These are phyloP conservation scores for Leishmania lainsoni DNA, from an alignment of 208 protist genomes.

Conservation along the genomic window DNA sequence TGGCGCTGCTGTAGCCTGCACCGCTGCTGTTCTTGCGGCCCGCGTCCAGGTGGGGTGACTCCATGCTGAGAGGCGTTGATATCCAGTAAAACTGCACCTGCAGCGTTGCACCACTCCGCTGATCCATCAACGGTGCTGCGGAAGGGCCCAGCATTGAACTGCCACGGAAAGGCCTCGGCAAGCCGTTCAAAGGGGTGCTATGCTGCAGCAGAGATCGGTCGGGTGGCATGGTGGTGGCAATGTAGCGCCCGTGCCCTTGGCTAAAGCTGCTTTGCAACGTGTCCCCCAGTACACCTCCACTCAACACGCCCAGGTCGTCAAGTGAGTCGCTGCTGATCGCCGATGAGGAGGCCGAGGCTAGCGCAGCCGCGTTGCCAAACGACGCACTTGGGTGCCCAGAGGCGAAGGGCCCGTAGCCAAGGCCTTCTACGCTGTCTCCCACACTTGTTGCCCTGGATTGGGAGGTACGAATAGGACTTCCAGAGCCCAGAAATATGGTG, in stretches of 20 bases:
- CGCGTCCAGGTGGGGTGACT: conserved; percentile 7
- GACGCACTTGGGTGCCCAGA: background rate
- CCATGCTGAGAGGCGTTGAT: conserved; percentile 17
- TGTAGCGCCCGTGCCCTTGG: background rate
- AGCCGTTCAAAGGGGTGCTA: background rate
- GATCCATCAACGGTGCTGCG: conserved; percentile 7
- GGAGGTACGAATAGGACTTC: background rate
- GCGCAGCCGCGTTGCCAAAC: background rate
- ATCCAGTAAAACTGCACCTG: conserved; percentile 38
- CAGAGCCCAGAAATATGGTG: conserved; percentile 34
- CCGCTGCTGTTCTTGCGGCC: background rate
- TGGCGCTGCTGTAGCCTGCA: background rate
- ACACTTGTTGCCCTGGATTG: background rate
- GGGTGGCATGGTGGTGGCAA: background rate
- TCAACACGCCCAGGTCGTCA: conserved; percentile 8
- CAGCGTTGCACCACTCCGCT: conserved; percentile 27
- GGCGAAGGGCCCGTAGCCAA: background rate
- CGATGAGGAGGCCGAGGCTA: conserved; percentile 9
- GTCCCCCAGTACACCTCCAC: conserved; percentile 26
- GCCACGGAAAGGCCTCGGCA: background rate
- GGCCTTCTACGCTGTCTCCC: background rate
- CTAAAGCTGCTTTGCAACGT: conserved; percentile 35
- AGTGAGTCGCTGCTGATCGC: conserved; percentile 23
- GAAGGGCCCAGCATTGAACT: background rate
- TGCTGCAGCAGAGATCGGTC: background rate